Evolutionary conservation across 75 land plant genomes (phyloP), one percentile per base, ranked within the genome.

Genomic region (Cryptomeria japonica): DNA sequence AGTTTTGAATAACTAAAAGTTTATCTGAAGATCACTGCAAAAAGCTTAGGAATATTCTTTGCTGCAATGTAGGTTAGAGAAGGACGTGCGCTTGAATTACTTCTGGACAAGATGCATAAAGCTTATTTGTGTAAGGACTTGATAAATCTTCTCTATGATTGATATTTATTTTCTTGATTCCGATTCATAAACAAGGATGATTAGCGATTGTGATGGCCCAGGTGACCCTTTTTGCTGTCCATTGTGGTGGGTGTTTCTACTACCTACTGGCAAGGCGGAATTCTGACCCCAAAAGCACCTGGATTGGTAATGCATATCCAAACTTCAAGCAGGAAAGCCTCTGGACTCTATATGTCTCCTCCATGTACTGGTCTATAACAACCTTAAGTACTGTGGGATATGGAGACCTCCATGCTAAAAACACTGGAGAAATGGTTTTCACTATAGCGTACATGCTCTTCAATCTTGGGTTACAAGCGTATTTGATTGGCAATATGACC

Each of bases 401-500:
- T 64, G 70, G 70, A 64, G 70, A 25, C 7, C 70, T 64, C 70
- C 70, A 64, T 64, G 70, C 70, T 64, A 64, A 64, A 64, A 92
- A 51, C 55, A 51, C 55, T 13, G 89, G 89, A 31, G 95, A 95
- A 87, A 95, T 90, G 88, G 19, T 89, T 7, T 96, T 91, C 38
- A 88, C 84, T 32, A 90, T 92, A 12, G 64, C 88, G 51, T 91
- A 90, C 89, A 95, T 94, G 97, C 92, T 96, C 44, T 88, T 94
- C 90, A 96, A 95, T 90, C 92, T 96, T 39, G 95, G 96, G 49
- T 92, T 96, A 87, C 93, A 92, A n/a, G 90, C 97, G 3, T 96
- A 96, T 83, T 42, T 96, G 16, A 94, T 96, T 44, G 96, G 97
- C 34, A 96, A 95, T 90, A 96, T 93, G 96, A 96, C 95, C 87